These are phyloP conservation scores for Tetrahymena borealis DNA, from an alignment of 73 alveolate genomes.

Conservation along the genomic window DNA sequence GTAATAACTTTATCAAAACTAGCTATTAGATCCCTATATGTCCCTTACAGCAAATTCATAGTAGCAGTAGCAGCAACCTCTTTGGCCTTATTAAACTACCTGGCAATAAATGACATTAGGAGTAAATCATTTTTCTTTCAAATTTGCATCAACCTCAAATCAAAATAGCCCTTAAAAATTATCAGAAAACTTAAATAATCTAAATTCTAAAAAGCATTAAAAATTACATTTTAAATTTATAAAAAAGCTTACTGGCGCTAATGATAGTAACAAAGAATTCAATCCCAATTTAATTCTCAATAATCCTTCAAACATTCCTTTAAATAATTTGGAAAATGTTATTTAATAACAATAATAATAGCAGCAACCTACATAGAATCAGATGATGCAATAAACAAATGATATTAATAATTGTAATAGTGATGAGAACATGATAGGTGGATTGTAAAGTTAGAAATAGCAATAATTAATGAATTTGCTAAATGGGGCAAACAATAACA, in stretches of 20 bases:
- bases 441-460: not conserved
- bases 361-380: not conserved
- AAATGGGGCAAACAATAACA: no score
- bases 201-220: not conserved
- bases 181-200: not conserved
- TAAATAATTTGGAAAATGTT: no score
- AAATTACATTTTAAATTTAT: not conserved
- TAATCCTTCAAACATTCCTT: not conserved
- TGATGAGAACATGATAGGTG: not conserved
- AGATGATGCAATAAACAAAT: not conserved
- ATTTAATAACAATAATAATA: not conserved
- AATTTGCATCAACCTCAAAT: not conserved
- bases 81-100: not conserved
- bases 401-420: not conserved
- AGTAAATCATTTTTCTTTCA: not conserved
- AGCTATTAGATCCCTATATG: no score
- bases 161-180: not conserved
- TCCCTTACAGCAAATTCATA: not conserved
- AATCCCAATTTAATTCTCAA: not conserved
- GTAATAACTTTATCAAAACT: not conserved
- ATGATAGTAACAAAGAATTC: not conserved
- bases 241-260: not conserved
- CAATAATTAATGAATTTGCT: no score
- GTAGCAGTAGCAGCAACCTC: not conserved
- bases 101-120: not conserved